A percentile compares a stretch with the other conserved stretches of the same genome.
Evolutionary conservation across 352 stramenopile species (phyloP).

Genomic region (Pythium scleroteichum): DNA sequence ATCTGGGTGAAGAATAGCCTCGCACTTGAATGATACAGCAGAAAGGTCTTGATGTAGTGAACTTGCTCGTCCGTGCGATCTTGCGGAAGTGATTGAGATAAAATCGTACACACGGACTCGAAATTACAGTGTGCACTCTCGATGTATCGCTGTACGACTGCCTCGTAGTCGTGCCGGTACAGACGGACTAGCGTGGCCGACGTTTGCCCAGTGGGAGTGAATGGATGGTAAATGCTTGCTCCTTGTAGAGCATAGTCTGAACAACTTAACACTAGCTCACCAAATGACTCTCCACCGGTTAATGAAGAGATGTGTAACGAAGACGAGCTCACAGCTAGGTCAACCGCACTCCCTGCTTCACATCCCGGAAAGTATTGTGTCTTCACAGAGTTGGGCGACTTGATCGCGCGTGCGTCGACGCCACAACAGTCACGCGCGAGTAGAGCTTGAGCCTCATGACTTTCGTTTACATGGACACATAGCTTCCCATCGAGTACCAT

Average conservation of each 20-base stretch:
- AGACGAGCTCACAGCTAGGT: neutral
- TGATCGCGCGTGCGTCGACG: no score
- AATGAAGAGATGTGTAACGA: constrained; percentile 42
- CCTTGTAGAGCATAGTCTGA: constrained; percentile 7
- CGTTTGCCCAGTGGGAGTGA: constrained; percentile 9
- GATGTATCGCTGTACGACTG: constrained; percentile 23
- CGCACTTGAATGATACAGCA: constrained; percentile 31
- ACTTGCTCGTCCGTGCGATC: constrained; percentile 53
- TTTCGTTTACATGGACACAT: constrained; percentile 35
- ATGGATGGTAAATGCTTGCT: constrained; percentile 36
- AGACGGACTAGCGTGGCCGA: constrained; percentile 31
- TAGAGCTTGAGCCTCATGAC: constrained; percentile 11
- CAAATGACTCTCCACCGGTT: constrained; percentile 37
- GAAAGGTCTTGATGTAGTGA: constrained; percentile 32
- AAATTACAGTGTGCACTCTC: constrained; percentile 32
- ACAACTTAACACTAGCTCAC: constrained; percentile 26
- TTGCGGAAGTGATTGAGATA: constrained; percentile 33
- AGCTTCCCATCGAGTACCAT: constrained; percentile 45
- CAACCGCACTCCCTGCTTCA: constrained; percentile 10
- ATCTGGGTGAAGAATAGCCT: constrained; percentile 47
- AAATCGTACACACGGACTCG: constrained; percentile 24
- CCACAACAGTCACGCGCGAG: neutral
- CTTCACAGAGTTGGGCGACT: neutral
- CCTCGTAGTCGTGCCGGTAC: constrained; percentile 33
- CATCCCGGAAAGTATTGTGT: constrained; percentile 19